A percentile compares a stretch with the other conserved stretches of the same genome.
Conservation (phyloP, 306 rosid species). For the Begonia fuchsioides region DNA sequence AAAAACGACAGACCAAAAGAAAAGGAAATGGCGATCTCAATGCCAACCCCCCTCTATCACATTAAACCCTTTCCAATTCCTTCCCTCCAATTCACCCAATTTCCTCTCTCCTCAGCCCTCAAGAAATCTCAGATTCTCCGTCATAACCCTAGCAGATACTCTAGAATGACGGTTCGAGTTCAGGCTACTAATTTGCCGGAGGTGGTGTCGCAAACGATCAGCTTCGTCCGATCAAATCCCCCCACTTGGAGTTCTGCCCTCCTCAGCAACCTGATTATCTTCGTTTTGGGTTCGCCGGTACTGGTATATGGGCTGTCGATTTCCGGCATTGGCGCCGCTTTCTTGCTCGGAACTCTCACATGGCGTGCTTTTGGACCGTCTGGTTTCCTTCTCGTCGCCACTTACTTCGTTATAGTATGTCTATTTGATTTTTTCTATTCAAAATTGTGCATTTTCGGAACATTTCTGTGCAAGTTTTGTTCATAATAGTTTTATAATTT, state of each 20-base stretch:
- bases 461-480: not conserved
- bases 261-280: slow-evolving; percentile 51
- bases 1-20: not conserved
- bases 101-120: slow-evolving; percentile 6
- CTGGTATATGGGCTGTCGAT: slow-evolving; percentile 63
- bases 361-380: slow-evolving; percentile 93
- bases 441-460: too few species aligned
- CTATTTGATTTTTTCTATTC: too few species aligned
- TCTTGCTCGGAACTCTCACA: slow-evolving; percentile 83
- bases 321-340: slow-evolving; percentile 78
- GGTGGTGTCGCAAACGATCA: slow-evolving; percentile 33
- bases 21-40: slow-evolving; percentile 6
- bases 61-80: slow-evolving; percentile 16
- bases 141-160: slow-evolving; percentile 4
- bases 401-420: slow-evolving; percentile 59
- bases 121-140: slow-evolving; percentile 5
- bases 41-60: slow-evolving; percentile 14
- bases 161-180: slow-evolving; percentile 13
- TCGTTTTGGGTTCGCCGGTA: slow-evolving; percentile 62
- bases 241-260: slow-evolving; percentile 74
- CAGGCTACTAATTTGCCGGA: slow-evolving; percentile 26
- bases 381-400: slow-evolving; percentile 85
- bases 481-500: too few species aligned
- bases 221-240: slow-evolving; percentile 58
- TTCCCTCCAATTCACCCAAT: too few species aligned